Evolutionary conservation across 805 yeast genomes (phyloP).

Genomic region (Suhomyces vadensis): DNA sequence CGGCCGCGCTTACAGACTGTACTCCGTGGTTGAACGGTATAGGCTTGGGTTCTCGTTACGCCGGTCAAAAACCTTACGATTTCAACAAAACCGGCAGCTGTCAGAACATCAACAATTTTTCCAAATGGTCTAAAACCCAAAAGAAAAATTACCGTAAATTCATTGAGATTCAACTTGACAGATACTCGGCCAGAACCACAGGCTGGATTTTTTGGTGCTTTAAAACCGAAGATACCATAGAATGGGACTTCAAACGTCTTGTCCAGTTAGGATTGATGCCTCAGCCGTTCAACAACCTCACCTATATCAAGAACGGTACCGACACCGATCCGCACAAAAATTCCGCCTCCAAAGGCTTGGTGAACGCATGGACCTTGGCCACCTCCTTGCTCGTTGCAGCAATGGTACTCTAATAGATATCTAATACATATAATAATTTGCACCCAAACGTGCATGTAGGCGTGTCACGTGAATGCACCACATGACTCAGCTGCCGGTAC

Average conservation of each 20-base stretch:
- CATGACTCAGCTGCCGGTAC: slow-evolving; percentile 1
- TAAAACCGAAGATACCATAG: slow-evolving; percentile 64
- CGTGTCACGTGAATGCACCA: background rate
- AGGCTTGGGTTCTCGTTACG: slow-evolving; percentile 65
- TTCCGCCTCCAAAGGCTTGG: background rate
- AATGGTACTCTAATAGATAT: slow-evolving; percentile 1
- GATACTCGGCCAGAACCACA: slow-evolving; percentile 42
- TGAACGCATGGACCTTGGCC: slow-evolving; percentile 3
- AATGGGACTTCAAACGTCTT: slow-evolving; percentile 64
- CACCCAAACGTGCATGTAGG: background rate
- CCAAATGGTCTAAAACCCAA: slow-evolving; percentile 45
- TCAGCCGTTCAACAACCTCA: slow-evolving; percentile 48
- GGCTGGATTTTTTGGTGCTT: slow-evolving; percentile 77
- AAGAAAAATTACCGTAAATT: slow-evolving; percentile 50
- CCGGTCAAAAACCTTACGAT: slow-evolving; percentile 42
- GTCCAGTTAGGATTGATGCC: slow-evolving; percentile 58
- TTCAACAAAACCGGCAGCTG: slow-evolving; percentile 44
- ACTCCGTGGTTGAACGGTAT: slow-evolving; percentile 70
- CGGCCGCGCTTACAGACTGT: slow-evolving; percentile 63
- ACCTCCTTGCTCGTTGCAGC: background rate
- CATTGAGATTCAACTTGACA: slow-evolving; percentile 61
- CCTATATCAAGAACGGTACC: slow-evolving; percentile 34
- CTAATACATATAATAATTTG: background rate
- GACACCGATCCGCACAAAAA: slow-evolving; percentile 25
- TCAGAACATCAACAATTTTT: slow-evolving; percentile 33